These are phyloP conservation scores for Aquilaria malaccensis DNA, from an alignment of 345 rosid species.

Conservation along the genomic window DNA sequence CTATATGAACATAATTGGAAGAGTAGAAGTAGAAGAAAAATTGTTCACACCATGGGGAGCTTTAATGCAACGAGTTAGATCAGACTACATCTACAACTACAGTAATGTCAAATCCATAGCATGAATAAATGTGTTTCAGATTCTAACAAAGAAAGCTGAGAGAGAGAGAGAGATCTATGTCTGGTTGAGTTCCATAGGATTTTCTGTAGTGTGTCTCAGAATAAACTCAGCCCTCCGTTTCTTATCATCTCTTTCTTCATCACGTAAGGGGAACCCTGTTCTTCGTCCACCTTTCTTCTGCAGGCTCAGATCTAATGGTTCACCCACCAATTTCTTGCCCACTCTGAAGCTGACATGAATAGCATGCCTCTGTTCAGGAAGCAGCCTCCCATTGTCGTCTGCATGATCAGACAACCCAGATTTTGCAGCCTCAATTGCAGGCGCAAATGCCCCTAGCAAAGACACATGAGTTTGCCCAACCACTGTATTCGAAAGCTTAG, in stretches of 20 bases:
- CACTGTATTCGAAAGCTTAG: constrained; percentile 24
- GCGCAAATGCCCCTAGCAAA: constrained; percentile 69
- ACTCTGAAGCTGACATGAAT: constrained; percentile 50
- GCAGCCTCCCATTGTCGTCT: constrained; percentile 34
- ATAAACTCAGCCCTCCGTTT: constrained; percentile 94
- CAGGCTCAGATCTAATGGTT: constrained; percentile 52
- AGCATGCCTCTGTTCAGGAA: constrained; percentile 48
- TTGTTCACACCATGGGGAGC: too few species aligned
- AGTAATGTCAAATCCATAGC: constrained; percentile 13
- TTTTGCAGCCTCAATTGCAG: constrained; percentile 73
- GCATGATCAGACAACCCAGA: constrained; percentile 35
- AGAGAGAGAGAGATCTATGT: constrained; percentile 27
- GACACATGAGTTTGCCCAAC: constrained; percentile 30
- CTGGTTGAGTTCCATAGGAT: constrained; percentile 83
- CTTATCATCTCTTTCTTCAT: constrained; percentile 91
- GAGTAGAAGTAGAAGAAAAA: too few species aligned
- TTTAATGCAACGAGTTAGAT: constrained; percentile 19
- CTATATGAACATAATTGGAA: too few species aligned
- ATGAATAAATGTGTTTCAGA: constrained; percentile 7
- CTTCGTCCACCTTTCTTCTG: constrained; percentile 45
- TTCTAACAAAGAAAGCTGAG: constrained; percentile 2
- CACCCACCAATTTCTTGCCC: constrained; percentile 59
- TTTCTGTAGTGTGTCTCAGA: constrained; percentile 79
- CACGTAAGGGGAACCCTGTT: constrained; percentile 36
- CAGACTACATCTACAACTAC: constrained; percentile 16